phyloP scores from a whole-genome alignment of 805 yeast genomes.

The Schwanniomyces pseudopolymorphus region DNA sequence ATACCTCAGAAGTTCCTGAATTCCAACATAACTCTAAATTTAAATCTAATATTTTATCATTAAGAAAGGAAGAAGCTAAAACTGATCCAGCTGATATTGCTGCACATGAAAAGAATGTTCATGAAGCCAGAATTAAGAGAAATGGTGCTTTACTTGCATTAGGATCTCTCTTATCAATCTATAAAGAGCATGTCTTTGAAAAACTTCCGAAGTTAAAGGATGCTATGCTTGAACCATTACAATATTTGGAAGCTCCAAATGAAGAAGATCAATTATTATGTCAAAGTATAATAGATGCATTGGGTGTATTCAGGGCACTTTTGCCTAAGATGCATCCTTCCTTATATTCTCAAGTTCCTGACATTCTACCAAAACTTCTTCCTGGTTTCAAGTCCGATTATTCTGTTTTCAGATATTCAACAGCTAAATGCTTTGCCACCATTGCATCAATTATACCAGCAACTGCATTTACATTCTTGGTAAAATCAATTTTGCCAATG shows the following conservation, averaged over 20 bases:
- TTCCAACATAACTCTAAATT: slow-evolving; percentile 63
- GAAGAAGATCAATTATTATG: slow-evolving; percentile 52
- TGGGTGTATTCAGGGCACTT: slow-evolving; percentile 78
- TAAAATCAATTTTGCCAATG: slow-evolving; percentile 77
- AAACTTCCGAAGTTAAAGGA: slow-evolving; percentile 65
- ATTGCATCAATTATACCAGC: slow-evolving; percentile 70
- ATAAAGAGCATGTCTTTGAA: slow-evolving; percentile 54
- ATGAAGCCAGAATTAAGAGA: slow-evolving; percentile 76
- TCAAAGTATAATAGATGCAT: slow-evolving; percentile 79
- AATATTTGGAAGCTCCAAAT: slow-evolving; percentile 28
- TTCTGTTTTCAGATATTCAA: slow-evolving; percentile 84
- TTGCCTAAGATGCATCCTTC: slow-evolving; percentile 56
- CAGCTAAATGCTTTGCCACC: slow-evolving; percentile 85
- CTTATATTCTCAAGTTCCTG: slow-evolving; percentile 51
- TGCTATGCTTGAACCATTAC: slow-evolving; percentile 66
- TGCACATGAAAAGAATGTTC: slow-evolving; percentile 60
- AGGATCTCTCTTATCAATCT: slow-evolving; percentile 53
- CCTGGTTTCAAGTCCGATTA: slow-evolving; percentile 64
- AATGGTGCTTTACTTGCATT: slow-evolving; percentile 79
- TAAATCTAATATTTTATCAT: slow-evolving; percentile 62
- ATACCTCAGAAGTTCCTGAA: slow-evolving; percentile 94
- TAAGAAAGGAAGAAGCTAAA: slow-evolving; percentile 73
- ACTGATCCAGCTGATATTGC: slow-evolving; percentile 61
- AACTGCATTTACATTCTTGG: slow-evolving; percentile 71
- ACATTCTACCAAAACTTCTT: slow-evolving; percentile 40